Evolutionary conservation across 1,284 basidiomycete genomes (phyloP).

Genomic region (Ganoderma meredithae): DNA sequence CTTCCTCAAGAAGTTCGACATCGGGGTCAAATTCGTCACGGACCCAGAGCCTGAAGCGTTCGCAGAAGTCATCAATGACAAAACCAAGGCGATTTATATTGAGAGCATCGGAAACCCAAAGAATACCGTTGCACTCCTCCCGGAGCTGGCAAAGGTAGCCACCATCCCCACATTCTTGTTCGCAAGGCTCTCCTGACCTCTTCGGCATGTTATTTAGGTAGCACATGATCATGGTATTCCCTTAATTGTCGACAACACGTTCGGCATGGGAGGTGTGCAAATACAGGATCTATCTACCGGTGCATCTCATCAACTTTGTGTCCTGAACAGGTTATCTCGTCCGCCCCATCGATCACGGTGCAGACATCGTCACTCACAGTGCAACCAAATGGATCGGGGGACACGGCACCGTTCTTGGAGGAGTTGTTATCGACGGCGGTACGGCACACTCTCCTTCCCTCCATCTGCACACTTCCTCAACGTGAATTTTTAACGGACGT

Average conservation of each 20-base stretch:
- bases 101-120: slow-evolving; percentile 91
- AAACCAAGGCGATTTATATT: slow-evolving; percentile 81
- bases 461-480: background rate
- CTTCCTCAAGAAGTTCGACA: slow-evolving; percentile 80
- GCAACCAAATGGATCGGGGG: slow-evolving; percentile 94
- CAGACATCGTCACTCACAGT: slow-evolving; percentile 85
- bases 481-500: too few species aligned
- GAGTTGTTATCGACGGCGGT: slow-evolving; percentile 83
- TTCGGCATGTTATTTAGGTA: slow-evolving; percentile 34
- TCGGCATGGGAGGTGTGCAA: slow-evolving; percentile 76
- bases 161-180: background rate
- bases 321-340: slow-evolving; percentile 64
- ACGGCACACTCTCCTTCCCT: slow-evolving; percentile 14
- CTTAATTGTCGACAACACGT: slow-evolving; percentile 90
- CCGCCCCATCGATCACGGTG: slow-evolving; percentile 80
- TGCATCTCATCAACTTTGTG: background rate
- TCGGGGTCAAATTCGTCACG: slow-evolving; percentile 80
- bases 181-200: background rate
- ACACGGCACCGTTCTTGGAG: slow-evolving; percentile 88
- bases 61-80: slow-evolving; percentile 77
- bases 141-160: slow-evolving; percentile 71
- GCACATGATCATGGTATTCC: slow-evolving; percentile 82
- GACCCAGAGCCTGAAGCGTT: slow-evolving; percentile 70
- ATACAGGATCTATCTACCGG: background rate
- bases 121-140: slow-evolving; percentile 77